Evolutionary conservation across 2,329 filamentous ascomycete species (phyloP).

Genomic region (Calonectria fujianensis): DNA sequence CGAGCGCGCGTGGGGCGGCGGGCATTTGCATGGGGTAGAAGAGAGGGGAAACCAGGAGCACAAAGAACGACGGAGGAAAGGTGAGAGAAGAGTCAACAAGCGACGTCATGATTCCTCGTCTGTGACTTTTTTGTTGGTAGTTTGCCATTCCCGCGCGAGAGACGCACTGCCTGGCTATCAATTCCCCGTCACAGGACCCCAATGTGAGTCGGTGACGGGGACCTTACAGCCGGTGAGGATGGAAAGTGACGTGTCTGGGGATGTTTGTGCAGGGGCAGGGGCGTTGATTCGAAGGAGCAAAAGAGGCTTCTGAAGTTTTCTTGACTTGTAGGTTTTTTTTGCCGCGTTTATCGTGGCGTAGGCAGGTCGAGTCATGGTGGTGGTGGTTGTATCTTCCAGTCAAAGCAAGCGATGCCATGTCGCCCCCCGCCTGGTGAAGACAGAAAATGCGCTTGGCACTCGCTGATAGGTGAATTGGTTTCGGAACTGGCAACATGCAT

Average conservation of each 20-base stretch:
- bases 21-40: conserved; percentile 38
- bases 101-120: conserved; percentile 38
- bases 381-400: conserved; percentile 27
- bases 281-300: conserved; percentile 32
- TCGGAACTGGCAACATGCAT: conserved; percentile 27
- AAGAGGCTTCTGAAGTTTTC: conserved; percentile 27
- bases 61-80: conserved; percentile 3
- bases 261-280: conserved; percentile 42
- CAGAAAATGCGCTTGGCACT: conserved; percentile 27
- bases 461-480: conserved; percentile 26
- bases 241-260: conserved; percentile 49
- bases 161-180: conserved; percentile 45
- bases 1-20: conserved; percentile 32
- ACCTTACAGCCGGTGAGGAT: conserved; percentile 44
- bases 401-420: conserved; percentile 24
- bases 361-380: conserved; percentile 35
- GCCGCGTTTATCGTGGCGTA: conserved; percentile 37
- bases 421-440: conserved; percentile 29
- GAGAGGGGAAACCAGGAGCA: conserved; percentile 41
- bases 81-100: conserved; percentile 45
- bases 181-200: conserved; percentile 41
- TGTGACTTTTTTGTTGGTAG: conserved; percentile 13
- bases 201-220: conserved; percentile 48
- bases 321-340: conserved; percentile 17
- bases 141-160: conserved; percentile 21